Percentiles rank a stretch among this genome's conserved stretches.
These are phyloP conservation scores for Lactarius akahatsu DNA, from an alignment of 768 basidiomycete species.

Conservation along the genomic window DNA sequence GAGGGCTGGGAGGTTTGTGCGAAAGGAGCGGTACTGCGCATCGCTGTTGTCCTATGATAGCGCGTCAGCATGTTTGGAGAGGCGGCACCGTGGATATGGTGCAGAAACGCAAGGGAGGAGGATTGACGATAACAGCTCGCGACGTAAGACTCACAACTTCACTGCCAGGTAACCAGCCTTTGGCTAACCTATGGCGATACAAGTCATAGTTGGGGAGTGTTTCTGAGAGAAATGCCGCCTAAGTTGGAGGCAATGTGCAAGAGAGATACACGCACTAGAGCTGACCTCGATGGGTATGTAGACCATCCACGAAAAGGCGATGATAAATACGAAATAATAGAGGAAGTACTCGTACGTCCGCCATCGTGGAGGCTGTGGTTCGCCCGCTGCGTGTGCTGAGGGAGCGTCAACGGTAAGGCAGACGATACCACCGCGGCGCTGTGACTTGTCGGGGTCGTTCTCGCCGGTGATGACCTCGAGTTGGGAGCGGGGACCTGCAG, in stretches of 20 bases:
- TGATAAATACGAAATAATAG: conserved; percentile 60
- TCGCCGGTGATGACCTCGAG: conserved; percentile 20
- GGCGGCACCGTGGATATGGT: too few species aligned
- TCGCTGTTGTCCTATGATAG: conserved; percentile 83
- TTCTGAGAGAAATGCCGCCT: conserved; percentile 41
- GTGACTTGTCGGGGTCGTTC: conserved; percentile 6
- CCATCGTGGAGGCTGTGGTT: conserved; percentile 61
- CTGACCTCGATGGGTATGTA: conserved; percentile 76
- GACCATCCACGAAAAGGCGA: conserved; percentile 71
- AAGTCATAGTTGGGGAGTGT: conserved; percentile 70
- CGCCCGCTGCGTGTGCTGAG: conserved; percentile 37
- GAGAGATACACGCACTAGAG: conserved; percentile 54
- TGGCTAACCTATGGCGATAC: conserved; percentile 56
- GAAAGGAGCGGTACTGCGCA: conserved; percentile 84
- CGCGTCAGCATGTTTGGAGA: background rate
- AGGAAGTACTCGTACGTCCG: conserved; percentile 73
- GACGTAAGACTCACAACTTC: conserved; percentile 50
- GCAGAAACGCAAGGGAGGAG: too few species aligned
- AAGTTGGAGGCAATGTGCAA: conserved; percentile 1
- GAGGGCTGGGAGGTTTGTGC: conserved; percentile 72
- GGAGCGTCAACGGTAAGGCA: conserved; percentile 59
- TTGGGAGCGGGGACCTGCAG: conserved; percentile 30
- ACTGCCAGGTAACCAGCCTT: conserved; percentile 83
- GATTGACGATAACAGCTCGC: background rate
- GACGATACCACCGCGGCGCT: conserved; percentile 38